Evolutionary conservation across 306 rosid species (phyloP).

Genomic region (Amphicarpaea edgeworthii): DNA sequence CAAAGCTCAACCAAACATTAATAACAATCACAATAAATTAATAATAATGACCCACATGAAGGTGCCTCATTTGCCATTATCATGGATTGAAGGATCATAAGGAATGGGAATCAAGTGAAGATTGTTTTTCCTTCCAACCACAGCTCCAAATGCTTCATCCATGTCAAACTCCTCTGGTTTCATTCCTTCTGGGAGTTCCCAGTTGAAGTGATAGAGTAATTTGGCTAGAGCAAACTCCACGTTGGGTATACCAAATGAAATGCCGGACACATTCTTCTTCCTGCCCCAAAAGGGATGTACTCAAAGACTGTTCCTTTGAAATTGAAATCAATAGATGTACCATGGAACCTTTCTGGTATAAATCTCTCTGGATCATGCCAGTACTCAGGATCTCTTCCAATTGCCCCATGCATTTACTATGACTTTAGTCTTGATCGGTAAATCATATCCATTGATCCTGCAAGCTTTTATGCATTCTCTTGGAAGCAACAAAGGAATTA

Average conservation of each 20-base stretch:
- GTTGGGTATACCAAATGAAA: conserved; percentile 42
- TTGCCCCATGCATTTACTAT: conserved; percentile 45
- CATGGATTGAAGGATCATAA: neutral
- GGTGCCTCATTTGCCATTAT: neutral
- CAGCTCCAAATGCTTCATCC: conserved; percentile 41
- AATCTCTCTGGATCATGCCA: conserved; percentile 48
- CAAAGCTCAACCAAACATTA: too few relatives aligned
- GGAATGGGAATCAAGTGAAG: conserved; percentile 45
- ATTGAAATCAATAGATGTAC: conserved; percentile 15
- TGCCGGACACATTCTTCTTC: conserved; percentile 48
- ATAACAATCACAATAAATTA: too few relatives aligned
- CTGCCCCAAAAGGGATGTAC: conserved; percentile 46
- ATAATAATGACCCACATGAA: too few relatives aligned
- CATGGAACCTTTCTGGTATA: conserved; percentile 49
- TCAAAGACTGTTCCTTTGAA: conserved; percentile 40
- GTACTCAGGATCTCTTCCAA: conserved; percentile 46
- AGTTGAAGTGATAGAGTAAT: conserved; percentile 40
- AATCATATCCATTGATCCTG: conserved; percentile 35
- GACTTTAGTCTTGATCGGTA: conserved; percentile 41
- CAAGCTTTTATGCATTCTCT: conserved; percentile 42
- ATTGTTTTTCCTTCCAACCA: conserved; percentile 31
- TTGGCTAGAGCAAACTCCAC: conserved; percentile 40
- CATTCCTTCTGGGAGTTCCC: conserved; percentile 42
- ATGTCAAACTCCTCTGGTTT: conserved; percentile 47
- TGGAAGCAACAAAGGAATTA: conserved; percentile 44